Percentiles rank a stretch among this genome's conserved stretches.
These are phyloP conservation scores for Pichia gijzeniarum DNA, from an alignment of 805 yeast species.

Conservation along the genomic window DNA sequence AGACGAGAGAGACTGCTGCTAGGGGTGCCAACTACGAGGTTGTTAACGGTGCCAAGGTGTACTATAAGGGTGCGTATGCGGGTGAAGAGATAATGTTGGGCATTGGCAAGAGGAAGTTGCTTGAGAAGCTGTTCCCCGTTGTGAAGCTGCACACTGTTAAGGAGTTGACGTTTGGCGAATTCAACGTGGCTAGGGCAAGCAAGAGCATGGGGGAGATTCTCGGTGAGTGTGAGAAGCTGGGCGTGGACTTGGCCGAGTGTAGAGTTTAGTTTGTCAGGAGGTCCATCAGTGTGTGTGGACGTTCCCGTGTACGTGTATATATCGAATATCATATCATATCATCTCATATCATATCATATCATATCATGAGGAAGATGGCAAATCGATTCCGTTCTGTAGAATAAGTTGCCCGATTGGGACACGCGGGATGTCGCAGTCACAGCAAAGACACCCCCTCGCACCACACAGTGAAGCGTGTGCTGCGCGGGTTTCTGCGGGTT, in stretches of 20 bases:
- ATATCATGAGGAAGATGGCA: too few species aligned
- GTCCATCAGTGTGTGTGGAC: too few species aligned
- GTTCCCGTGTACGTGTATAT: too few species aligned
- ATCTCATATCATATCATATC: too few species aligned
- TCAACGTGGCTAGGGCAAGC: constrained; percentile 39
- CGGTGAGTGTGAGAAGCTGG: constrained; percentile 39
- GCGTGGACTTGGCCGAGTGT: constrained; percentile 31
- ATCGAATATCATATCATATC: too few species aligned
- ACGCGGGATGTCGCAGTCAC: not conserved
- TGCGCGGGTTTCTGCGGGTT: too few species aligned
- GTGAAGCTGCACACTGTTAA: constrained; percentile 39
- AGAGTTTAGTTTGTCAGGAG: constrained; percentile 3
- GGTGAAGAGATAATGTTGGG: constrained; percentile 43
- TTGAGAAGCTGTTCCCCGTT: constrained; percentile 46
- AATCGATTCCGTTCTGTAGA: too few species aligned
- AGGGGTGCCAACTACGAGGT: constrained; percentile 31
- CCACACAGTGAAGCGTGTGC: too few species aligned
- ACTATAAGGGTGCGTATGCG: constrained; percentile 37
- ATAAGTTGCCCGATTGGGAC: constrained; percentile 2
- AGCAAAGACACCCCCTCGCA: constrained; percentile 12
- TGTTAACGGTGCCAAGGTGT: constrained; percentile 35
- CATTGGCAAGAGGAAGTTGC: constrained; percentile 60
- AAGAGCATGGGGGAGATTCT: constrained; percentile 44
- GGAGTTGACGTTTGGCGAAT: constrained; percentile 40
- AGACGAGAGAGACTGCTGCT: constrained; percentile 36